These are phyloP conservation scores for Colletotrichum echinochloae DNA, from an alignment of 2,329 filamentous ascomycete genomes.

Conservation along the genomic window DNA sequence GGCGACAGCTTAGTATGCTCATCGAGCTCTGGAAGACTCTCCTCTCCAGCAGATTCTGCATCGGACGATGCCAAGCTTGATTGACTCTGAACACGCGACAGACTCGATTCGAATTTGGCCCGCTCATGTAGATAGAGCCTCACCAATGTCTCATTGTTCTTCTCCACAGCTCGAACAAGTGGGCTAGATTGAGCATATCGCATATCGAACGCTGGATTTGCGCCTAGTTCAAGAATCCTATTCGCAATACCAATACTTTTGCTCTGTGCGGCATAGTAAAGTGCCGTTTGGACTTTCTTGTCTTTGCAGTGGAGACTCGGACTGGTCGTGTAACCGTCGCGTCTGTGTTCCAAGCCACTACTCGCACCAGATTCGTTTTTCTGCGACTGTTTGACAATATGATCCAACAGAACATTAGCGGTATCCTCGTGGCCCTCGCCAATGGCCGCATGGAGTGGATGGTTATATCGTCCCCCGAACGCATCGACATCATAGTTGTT, in stretches of 20 bases:
- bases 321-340: neutral
- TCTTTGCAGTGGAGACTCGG: neutral
- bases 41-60: too few relatives aligned
- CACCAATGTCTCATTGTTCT: neutral
- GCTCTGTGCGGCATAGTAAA: neutral
- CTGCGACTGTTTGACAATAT: rapidly evolving
- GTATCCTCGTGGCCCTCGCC: rapidly evolving
- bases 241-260: rapidly evolving
- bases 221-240: neutral
- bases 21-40: neutral
- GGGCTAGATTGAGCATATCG: rapidly evolving
- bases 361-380: rapidly evolving
- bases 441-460: neutral
- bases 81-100: neutral
- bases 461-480: rapidly evolving
- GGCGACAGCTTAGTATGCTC: neutral
- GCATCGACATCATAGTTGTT: rapidly evolving
- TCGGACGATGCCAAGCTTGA: rapidly evolving
- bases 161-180: neutral
- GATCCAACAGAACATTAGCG: neutral
- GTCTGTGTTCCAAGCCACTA: too few relatives aligned
- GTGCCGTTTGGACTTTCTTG: rapidly evolving
- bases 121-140: neutral
- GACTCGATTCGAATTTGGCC: rapidly evolving
- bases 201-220: rapidly evolving